Evolutionary conservation across 2,329 filamentous ascomycete genomes (phyloP).

Genomic region (Didymella arachidicola): DNA sequence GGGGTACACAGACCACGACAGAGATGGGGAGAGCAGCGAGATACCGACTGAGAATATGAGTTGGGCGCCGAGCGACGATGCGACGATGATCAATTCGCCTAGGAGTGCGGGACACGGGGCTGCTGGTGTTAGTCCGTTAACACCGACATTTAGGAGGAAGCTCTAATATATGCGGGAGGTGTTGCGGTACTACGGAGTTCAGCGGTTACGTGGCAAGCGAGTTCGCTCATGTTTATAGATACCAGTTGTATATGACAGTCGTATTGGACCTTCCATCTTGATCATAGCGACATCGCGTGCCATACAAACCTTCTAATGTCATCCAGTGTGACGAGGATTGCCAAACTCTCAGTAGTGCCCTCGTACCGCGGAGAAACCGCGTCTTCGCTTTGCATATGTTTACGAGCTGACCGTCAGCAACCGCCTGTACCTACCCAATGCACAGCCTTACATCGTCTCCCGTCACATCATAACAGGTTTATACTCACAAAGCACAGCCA

Average conservation of each 20-base stretch:
- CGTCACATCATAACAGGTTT: background rate
- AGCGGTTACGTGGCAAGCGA: background rate
- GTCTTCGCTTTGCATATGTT: background rate
- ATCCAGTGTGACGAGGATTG: background rate
- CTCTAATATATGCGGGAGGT: background rate
- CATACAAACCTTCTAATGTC: background rate
- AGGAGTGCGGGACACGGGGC: slow-evolving; percentile 16
- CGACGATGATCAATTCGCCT: slow-evolving; percentile 14
- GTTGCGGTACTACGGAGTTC: background rate
- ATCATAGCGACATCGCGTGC: background rate
- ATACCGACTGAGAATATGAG: slow-evolving; percentile 30
- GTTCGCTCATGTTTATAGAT: background rate
- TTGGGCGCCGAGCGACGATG: slow-evolving; percentile 36
- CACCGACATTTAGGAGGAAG: slow-evolving; percentile 20
- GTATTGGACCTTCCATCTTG: background rate
- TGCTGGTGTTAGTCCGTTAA: slow-evolving; percentile 31
- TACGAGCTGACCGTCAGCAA: slow-evolving; percentile 11
- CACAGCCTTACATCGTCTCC: background rate
- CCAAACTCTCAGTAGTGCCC: background rate
- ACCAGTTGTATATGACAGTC: slow-evolving; percentile 1
- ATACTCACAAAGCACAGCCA: background rate
- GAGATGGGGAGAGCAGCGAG: slow-evolving; percentile 28
- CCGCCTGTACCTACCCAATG: slow-evolving; percentile 7
- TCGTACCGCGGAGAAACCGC: background rate
- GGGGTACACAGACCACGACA: slow-evolving; percentile 17